phyloP scores from a whole-genome alignment of 1,139 yeast species.

The Yamadazyma atlantica region DNA sequence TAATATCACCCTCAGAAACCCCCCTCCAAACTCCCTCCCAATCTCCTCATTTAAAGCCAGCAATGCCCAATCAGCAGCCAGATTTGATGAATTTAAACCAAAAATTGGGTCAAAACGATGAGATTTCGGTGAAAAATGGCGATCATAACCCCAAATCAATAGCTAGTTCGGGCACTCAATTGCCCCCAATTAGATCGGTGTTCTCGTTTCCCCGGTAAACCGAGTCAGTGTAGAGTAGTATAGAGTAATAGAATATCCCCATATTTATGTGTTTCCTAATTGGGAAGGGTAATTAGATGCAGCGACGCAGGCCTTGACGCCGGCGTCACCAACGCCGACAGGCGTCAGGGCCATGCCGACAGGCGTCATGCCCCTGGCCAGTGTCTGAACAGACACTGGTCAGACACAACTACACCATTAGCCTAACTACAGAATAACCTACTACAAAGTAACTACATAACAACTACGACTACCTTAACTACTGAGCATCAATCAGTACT shows the following conservation, averaged over 20 bases:
- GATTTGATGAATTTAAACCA: conserved; percentile 8
- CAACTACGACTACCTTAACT: no score
- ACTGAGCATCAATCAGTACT: no score
- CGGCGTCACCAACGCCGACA: background rate
- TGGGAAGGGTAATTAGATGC: conserved; percentile 1
- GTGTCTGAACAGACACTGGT: no score
- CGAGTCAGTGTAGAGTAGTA: no score
- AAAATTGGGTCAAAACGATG: conserved; percentile 7
- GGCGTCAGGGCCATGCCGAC: background rate
- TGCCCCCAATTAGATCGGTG: conserved; percentile 47
- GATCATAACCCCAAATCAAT: conserved; percentile 27
- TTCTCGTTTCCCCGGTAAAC: conserved; percentile 21
- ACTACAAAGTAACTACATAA: no score
- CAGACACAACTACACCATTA: no score
- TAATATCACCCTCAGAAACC: conserved; percentile 36
- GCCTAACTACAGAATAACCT: no score
- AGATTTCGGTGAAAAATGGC: conserved; percentile 16
- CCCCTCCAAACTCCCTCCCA: conserved; percentile 47
- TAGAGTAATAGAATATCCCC: no score
- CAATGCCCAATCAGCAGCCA: conserved; percentile 5
- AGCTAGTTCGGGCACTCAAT: conserved; percentile 41
- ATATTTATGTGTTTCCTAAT: conserved; percentile 1
- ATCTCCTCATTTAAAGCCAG: conserved; percentile 39
- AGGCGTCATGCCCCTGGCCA: no score
- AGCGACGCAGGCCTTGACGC: background rate